A percentile compares a stretch with the other conserved stretches of the same genome.
Conservation (phyloP, 176 grass and related monocot species). For the Saccharum spontaneum region DNA sequence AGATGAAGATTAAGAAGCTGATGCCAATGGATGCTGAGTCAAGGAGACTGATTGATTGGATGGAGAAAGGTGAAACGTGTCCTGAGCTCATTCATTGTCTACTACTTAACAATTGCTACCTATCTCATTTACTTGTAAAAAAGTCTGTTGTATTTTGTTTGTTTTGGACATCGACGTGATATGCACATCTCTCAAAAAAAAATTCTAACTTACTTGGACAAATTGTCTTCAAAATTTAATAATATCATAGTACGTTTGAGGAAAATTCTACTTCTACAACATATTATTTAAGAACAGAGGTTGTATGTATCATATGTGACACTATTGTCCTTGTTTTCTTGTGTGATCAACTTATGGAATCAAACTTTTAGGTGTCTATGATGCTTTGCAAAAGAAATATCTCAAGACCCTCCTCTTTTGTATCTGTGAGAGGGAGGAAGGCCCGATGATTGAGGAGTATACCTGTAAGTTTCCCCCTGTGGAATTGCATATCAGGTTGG, state of each 20-base stretch:
- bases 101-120: neutral
- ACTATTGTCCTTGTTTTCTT: conserved; percentile 29
- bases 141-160: neutral
- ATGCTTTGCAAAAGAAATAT: conserved; percentile 98
- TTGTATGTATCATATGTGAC: conserved; percentile 26
- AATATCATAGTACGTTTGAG: neutral
- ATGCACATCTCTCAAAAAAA: neutral
- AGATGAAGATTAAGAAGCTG: conserved; percentile 99
- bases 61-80: conserved; percentile 88
- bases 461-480: conserved; percentile 57
- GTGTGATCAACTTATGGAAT: conserved; percentile 29
- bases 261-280: neutral
- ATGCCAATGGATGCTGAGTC: conserved; percentile 97
- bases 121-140: neutral
- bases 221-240: neutral
- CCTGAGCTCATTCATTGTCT: conserved; percentile 2
- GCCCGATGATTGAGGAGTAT: conserved; percentile 97
- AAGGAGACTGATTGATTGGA: conserved; percentile 93
- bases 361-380: conserved; percentile 72
- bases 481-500: conserved; percentile 19
- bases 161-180: neutral
- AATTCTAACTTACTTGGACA: neutral
- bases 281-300: neutral
- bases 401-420: conserved; percentile 94
- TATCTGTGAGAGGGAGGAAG: conserved; percentile 85